Evolutionary conservation across 352 stramenopile species (phyloP), one percentile per base, ranked within the genome.

Genomic region (Pythium guiyangense): DNA sequence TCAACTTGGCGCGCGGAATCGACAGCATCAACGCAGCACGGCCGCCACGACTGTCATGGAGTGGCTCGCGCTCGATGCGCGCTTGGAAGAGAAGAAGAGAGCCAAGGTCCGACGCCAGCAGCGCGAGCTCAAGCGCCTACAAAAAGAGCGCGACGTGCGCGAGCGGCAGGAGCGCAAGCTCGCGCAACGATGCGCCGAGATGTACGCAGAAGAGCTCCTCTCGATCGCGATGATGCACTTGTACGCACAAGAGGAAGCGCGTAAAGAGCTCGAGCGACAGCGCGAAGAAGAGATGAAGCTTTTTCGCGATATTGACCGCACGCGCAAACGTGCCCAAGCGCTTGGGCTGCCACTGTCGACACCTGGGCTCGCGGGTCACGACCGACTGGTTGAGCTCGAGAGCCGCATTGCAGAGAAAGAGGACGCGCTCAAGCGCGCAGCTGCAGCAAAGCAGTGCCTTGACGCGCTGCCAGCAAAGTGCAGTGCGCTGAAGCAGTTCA

Each of bases 181-280:
- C 20, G 37, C 29, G 2, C 42, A 47, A 12, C 62, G 67, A 52
- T 84, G 79, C 55, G 63, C 54, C 2, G 76, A 84, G 57, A 87
- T 89, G 76, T 57, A 72, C 27, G 40, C 52, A 2, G 79, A 89
- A 52, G 79, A 89, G 37, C 50, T 59, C 25, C 60, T 86, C 17
- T 86, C 76, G n/a, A 48, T 69, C 17, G 62, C 50, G 1, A 76
- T 84, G 74, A 69, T 68, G 54, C 50, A 40, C 12, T 70, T 62
- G 40, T 69, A 73, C 26, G 45, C 48, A 12, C 40, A 62, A 1
- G 55, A 77, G 25, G 70, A 69, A 4, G 48, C 67, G 14, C 60
- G 52, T 2, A 54, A 53, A n/a, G 31, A 27, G 10, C 49, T 66
- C 14, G 67, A 80, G 29, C 11, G 47, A n/a, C 63, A 74, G 52